phyloP scores from a whole-genome alignment of 2,329 filamentous ascomycete genomes.

The Sphaerulina vaccinii region DNA sequence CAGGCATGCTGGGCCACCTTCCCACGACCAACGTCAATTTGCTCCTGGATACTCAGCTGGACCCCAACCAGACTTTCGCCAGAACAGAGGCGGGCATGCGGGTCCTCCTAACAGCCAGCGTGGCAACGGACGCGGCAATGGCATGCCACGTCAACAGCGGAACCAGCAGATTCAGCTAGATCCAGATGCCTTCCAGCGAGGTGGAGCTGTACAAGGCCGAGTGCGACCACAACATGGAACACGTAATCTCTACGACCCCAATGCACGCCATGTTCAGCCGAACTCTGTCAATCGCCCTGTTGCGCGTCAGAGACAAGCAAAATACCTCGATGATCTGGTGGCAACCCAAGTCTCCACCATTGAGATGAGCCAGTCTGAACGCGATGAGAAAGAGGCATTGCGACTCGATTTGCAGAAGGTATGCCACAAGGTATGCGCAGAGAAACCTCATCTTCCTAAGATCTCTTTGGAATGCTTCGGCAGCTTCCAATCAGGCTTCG shows the following conservation, averaged over 20 bases:
- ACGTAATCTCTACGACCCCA: conserved; percentile 34
- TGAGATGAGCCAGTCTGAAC: conserved; percentile 64
- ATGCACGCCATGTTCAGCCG: conserved; percentile 17
- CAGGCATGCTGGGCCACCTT: conserved; percentile 8
- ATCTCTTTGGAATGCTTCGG: conserved; percentile 76
- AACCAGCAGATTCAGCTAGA: conserved; percentile 32
- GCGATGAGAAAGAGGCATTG: conserved; percentile 70
- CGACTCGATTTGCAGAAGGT: conserved; percentile 63
- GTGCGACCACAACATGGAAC: conserved; percentile 17
- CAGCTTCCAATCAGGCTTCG: conserved; percentile 80
- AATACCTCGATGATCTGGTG: conserved; percentile 47
- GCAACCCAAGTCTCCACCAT: conserved; percentile 54
- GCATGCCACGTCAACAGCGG: conserved; percentile 20
- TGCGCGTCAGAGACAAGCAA: conserved; percentile 36
- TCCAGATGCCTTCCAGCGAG: conserved; percentile 35
- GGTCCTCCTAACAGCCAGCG: conserved; percentile 7
- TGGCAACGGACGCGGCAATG: conserved; percentile 14
- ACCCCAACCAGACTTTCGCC: conserved; percentile 10
- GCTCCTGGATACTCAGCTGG: not conserved
- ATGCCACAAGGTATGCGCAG: conserved; percentile 59
- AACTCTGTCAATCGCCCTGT: conserved; percentile 16
- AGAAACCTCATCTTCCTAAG: conserved; percentile 46
- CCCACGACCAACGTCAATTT: conserved; percentile 3
- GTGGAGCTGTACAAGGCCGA: conserved; percentile 23
- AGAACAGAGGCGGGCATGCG: conserved; percentile 2